These are phyloP conservation scores for Ceriops zippeliana DNA, from an alignment of 345 rosid species.

Conservation along the genomic window DNA sequence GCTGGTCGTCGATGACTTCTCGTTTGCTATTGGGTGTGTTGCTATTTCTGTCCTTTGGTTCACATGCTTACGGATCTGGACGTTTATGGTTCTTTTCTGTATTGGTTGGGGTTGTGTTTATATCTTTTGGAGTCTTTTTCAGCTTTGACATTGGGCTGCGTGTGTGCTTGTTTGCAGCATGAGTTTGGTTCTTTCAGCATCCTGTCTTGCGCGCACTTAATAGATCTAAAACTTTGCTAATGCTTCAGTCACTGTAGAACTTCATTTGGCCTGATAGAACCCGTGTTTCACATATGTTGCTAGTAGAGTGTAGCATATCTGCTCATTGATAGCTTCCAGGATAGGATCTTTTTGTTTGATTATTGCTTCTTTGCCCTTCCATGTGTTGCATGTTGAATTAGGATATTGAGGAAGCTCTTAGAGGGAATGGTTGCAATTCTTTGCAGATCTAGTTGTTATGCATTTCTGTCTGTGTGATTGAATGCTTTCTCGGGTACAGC, in stretches of 20 bases:
- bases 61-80: conserved; percentile 12
- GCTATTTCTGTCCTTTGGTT: not conserved
- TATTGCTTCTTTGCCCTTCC: too few species aligned
- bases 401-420: not conserved
- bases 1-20: too few species aligned
- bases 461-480: not conserved
- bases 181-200: too few species aligned
- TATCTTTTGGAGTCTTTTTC: not conserved
- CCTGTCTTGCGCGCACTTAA: too few species aligned
- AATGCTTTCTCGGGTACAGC: too few species aligned
- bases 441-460: conserved; percentile 3
- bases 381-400: too few species aligned
- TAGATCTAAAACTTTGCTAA: too few species aligned
- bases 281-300: not conserved
- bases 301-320: conserved; percentile 2
- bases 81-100: not conserved
- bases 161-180: too few species aligned
- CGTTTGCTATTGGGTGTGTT: not conserved
- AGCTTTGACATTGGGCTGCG: too few species aligned
- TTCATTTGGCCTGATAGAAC: too few species aligned
- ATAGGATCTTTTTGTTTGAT: not conserved
- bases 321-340: not conserved
- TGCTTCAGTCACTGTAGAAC: too few species aligned
- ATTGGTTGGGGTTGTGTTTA: not conserved
- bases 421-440: not conserved